These are phyloP conservation scores for Trypanosoma vivax DNA, from an alignment of 208 protist genomes.

Conservation along the genomic window DNA sequence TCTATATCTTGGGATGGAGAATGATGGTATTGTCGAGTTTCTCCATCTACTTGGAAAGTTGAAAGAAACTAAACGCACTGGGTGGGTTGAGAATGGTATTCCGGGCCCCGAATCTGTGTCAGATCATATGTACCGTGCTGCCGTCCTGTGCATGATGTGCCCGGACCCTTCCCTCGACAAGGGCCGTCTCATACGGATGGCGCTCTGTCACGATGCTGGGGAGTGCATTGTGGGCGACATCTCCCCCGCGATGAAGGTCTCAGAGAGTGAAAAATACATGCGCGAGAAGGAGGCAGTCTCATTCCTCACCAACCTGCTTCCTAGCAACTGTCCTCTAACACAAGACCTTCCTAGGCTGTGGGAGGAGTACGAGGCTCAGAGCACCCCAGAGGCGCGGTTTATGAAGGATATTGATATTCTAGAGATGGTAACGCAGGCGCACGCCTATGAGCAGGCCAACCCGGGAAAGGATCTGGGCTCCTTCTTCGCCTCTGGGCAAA, in stretches of 20 bases:
- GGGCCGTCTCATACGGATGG: constrained; percentile 80
- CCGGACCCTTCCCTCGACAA: constrained; percentile 62
- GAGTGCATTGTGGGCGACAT: constrained; percentile 89
- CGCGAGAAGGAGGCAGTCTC: constrained; percentile 59
- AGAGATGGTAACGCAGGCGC: constrained; percentile 90
- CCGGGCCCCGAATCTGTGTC: constrained; percentile 73
- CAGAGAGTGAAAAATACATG: constrained; percentile 73
- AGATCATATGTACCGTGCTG: constrained; percentile 92
- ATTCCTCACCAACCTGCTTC: constrained; percentile 34
- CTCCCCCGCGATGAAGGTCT: constrained; percentile 72
- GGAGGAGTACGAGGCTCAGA: constrained; percentile 83
- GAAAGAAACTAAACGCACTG: constrained; percentile 81
- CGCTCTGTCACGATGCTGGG: constrained; percentile 81
- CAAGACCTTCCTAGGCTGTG: constrained; percentile 65
- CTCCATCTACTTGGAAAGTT: constrained; percentile 72
- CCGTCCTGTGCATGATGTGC: constrained; percentile 89
- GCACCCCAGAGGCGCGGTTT: constrained; percentile 74
- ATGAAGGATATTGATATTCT: constrained; percentile 90
- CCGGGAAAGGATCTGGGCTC: constrained; percentile 61
- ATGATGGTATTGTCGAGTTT: constrained; percentile 59
- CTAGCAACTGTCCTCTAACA: constrained; percentile 21
- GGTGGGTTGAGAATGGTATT: constrained; percentile 84
- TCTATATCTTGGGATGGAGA: too few species aligned
- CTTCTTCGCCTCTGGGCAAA: constrained; percentile 70
- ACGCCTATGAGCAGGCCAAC: constrained; percentile 68